Conservation (phyloP, 306 rosid genomes). For the Cucumis melo region DNA sequence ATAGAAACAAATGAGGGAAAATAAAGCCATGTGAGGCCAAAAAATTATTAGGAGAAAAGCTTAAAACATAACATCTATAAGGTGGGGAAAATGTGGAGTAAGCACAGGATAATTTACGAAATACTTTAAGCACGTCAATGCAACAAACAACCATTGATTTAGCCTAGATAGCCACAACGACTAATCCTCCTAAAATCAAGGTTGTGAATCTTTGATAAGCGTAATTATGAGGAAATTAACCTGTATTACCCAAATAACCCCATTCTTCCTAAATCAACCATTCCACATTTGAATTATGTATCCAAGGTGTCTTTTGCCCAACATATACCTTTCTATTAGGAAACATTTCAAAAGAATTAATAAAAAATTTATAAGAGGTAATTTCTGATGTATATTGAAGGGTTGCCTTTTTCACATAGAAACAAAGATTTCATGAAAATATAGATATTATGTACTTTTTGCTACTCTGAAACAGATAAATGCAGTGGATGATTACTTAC, state of each 20-base stretch:
- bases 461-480: neutral
- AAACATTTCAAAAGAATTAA: too few species aligned
- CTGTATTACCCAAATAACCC: too few species aligned
- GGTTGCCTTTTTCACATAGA: neutral
- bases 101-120: neutral
- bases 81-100: neutral
- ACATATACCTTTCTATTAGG: neutral
- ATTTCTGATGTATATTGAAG: neutral
- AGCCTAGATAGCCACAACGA: too few species aligned
- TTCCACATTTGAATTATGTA: neutral
- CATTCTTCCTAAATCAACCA: too few species aligned
- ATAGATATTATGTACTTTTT: neutral
- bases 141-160: neutral
- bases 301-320: neutral
- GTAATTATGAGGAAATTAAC: too few species aligned
- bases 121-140: neutral
- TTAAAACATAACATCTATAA: neutral
- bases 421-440: neutral
- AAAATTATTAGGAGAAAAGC: neutral
- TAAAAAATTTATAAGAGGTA: neutral
- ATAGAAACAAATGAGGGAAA: neutral
- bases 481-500: slow-evolving; percentile 41
- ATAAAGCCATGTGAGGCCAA: neutral
- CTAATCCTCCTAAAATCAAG: too few species aligned
- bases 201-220: too few species aligned